Evolutionary conservation across 163 green algal genomes (phyloP), one percentile per base, ranked within the genome.

Genomic region (Chlorella variabilis): DNA sequence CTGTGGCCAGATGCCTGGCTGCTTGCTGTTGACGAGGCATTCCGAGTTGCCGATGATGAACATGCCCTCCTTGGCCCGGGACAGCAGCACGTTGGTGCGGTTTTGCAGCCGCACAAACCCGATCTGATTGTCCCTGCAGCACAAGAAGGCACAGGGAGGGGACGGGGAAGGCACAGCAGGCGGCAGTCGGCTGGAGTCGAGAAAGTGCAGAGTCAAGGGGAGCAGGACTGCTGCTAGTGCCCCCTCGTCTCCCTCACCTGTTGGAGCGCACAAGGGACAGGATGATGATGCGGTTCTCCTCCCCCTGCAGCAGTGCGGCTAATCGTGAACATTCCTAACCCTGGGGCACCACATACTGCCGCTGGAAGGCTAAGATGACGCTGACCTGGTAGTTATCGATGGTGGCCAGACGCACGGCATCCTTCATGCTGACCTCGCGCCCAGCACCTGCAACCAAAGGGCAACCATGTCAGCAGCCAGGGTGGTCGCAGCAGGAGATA

Each of bases 351-450:
- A n/a, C n/a, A n/a, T n/a, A n/a, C n/a, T n/a, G n/a, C n/a, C n/a
- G n/a, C n/a, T n/a, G n/a, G n/a, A n/a, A n/a, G n/a, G n/a, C n/a
- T n/a, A n/a, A n/a, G n/a, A n/a, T n/a, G 31, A 61, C 4, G 11
- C 15, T n/a, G 20, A 78, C 88, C 82, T 92, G 87, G 65, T 90
- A 96, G 84, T 95, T 95, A 84, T 95, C 92, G 49, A 96, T 88
- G 25, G 91, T 94, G 54, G 92, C 91, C 21, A 94, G 67, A 4
- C 92, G 84, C 31, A 96, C 84, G 15, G 66, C 71, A 31, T 87
- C 63, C 33, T 76, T 67, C 66, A n/a, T 62, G 8, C 34, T 34
- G 56, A 85, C 54, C 49, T 84, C 41, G 29, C 81, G 5, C 68
- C 39, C 71, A 56, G 17, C 36, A 23, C 29, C 73, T 39, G 49